phyloP scores from a whole-genome alignment of 805 yeast genomes.

The Tetrapisispora arboricola region DNA sequence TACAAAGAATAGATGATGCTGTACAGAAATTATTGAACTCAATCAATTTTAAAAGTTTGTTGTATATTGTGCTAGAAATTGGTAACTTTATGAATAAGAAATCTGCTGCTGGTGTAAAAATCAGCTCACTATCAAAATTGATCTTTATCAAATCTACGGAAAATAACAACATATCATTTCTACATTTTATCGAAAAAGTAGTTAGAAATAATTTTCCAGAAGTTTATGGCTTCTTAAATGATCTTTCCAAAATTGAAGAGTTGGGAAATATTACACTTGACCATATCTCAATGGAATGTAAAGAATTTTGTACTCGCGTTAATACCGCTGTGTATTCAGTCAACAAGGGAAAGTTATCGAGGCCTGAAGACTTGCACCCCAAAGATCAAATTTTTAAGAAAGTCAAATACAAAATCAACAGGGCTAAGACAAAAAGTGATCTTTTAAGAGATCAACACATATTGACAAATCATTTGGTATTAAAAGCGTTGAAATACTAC shows the following conservation, averaged over 20 bases:
- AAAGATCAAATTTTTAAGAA: conserved; percentile 48
- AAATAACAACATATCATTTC: conserved; percentile 56
- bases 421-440: conserved; percentile 45
- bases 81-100: conserved; percentile 80
- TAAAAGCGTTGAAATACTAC: conserved; percentile 53
- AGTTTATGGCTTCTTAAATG: conserved; percentile 49
- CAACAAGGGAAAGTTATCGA: conserved; percentile 56
- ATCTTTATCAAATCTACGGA: conserved; percentile 58
- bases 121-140: conserved; percentile 58
- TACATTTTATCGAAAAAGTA: conserved; percentile 65
- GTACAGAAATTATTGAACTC: conserved; percentile 45
- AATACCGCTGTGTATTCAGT: conserved; percentile 44
- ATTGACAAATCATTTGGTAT: conserved; percentile 42
- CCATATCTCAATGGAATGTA: conserved; percentile 48
- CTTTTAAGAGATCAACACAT: conserved; percentile 41
- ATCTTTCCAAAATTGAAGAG: conserved; percentile 41
- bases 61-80: conserved; percentile 57
- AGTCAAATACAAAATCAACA: conserved; percentile 42
- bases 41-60: conserved; percentile 42
- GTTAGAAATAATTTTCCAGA: conserved; percentile 60
- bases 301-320: conserved; percentile 41
- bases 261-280: conserved; percentile 56
- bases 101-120: conserved; percentile 59
- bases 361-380: conserved; percentile 54
- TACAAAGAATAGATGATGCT: conserved; percentile 50